phyloP scores from a whole-genome alignment of 805 yeast genomes.

The Pichia membranifaciens region DNA sequence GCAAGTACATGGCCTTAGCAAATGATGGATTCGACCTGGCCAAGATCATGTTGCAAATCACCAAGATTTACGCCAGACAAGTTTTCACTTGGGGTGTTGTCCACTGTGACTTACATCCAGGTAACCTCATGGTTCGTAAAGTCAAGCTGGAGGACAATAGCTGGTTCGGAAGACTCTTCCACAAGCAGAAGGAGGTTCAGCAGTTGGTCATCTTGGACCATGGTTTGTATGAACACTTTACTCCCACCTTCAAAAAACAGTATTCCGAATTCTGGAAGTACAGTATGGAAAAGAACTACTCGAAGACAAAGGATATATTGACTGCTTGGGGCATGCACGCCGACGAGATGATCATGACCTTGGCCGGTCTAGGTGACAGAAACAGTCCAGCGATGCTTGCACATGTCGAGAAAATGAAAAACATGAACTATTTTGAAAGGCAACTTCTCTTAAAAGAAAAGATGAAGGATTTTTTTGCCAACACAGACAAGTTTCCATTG shows the following conservation, averaged over 20 bases:
- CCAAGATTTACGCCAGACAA: conserved; percentile 49
- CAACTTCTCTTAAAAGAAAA: conserved; percentile 40
- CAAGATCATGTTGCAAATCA: conserved; percentile 44
- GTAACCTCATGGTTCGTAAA: conserved; percentile 56
- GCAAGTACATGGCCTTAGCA: conserved; percentile 39
- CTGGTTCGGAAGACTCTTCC: conserved; percentile 5
- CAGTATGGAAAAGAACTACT: conserved; percentile 46
- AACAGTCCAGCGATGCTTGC: conserved; percentile 30
- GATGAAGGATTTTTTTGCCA: conserved; percentile 51
- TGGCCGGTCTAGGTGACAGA: conserved; percentile 19
- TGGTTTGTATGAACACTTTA: conserved; percentile 59
- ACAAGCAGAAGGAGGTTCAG: conserved; percentile 30
- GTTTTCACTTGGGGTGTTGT: conserved; percentile 62
- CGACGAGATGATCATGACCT: conserved; percentile 51
- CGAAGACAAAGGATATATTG: conserved; percentile 44
- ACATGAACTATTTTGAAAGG: conserved; percentile 35
- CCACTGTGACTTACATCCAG: conserved; percentile 80
- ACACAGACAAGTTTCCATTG: conserved; percentile 61
- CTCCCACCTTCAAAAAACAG: conserved; percentile 44
- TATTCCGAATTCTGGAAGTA: conserved; percentile 62
- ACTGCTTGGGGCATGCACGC: conserved; percentile 64
- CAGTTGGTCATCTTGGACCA: conserved; percentile 69
- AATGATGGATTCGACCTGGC: conserved; percentile 35
- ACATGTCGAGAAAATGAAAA: conserved; percentile 25
- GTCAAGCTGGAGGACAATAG: conserved; percentile 13